These are phyloP conservation scores for Penicillium sp. DNA, from an alignment of 2,329 filamentous ascomycete genomes.

Conservation along the genomic window DNA sequence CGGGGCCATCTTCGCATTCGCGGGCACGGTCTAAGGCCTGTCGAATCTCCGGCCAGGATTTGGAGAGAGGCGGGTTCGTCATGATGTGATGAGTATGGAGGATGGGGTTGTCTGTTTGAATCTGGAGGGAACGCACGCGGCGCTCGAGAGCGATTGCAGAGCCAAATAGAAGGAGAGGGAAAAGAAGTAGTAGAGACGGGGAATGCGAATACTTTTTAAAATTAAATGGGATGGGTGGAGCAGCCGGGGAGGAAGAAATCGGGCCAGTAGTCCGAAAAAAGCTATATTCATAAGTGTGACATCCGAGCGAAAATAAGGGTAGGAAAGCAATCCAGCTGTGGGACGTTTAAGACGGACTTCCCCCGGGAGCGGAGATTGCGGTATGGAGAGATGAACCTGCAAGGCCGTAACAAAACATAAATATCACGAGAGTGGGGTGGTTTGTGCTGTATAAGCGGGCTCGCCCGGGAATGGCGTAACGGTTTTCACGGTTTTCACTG, in stretches of 20 bases:
- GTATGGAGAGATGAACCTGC: not conserved
- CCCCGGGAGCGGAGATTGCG: conserved; percentile 1
- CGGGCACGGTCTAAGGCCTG: conserved; percentile 75
- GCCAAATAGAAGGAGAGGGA: conserved; percentile 5
- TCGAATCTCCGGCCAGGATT: conserved; percentile 53
- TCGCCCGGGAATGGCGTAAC: conserved; percentile 38
- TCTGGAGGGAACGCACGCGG: not conserved
- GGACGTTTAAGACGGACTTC: conserved; percentile 14
- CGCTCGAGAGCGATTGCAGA: not conserved
- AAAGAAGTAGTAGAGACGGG: conserved; percentile 20
- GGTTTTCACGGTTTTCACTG: conserved; percentile 30
- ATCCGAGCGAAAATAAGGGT: conserved; percentile 6
- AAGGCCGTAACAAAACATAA: conserved; percentile 6
- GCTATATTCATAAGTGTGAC: conserved; percentile 16
- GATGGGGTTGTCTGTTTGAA: not conserved
- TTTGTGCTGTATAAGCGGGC: conserved; percentile 29
- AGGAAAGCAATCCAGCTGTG: conserved; percentile 9
- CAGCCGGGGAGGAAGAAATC: conserved; percentile 15
- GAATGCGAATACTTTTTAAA: conserved; percentile 20
- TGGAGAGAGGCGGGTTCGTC: conserved; percentile 29
- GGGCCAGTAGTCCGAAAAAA: conserved; percentile 19
- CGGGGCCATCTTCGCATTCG: conserved; percentile 67
- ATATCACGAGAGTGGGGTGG: conserved; percentile 19
- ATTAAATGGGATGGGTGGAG: conserved; percentile 17
- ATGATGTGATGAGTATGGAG: conserved; percentile 20